These are phyloP conservation scores for Calamus simplicifolius DNA, from an alignment of 176 grass and related monocot genomes.

Conservation along the genomic window DNA sequence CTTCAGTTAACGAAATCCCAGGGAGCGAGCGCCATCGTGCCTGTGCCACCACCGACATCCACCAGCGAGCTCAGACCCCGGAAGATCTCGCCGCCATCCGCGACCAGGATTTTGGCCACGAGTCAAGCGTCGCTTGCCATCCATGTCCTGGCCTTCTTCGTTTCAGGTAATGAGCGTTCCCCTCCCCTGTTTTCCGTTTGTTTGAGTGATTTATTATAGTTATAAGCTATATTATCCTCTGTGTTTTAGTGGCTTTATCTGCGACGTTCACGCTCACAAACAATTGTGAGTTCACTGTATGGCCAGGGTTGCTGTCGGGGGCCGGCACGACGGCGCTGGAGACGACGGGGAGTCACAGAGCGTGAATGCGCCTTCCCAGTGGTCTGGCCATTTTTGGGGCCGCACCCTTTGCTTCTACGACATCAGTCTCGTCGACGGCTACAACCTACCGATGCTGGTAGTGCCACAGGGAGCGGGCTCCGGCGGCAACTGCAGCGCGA, in stretches of 20 bases:
- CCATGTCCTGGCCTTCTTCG: too few species aligned
- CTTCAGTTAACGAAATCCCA: too few species aligned
- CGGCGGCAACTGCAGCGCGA: slow-evolving; percentile 5
- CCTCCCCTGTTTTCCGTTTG: too few species aligned
- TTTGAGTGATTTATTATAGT: too few species aligned
- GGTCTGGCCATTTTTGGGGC: slow-evolving; percentile 92
- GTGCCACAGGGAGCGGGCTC: neutral
- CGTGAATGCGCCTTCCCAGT: slow-evolving; percentile 39
- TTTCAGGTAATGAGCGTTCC: too few species aligned
- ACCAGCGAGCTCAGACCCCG: too few species aligned
- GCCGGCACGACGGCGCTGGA: slow-evolving; percentile 53
- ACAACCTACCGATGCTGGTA: slow-evolving; percentile 5
- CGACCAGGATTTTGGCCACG: too few species aligned
- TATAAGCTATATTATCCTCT: too few species aligned
- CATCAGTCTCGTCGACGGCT: neutral
- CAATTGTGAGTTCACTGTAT: slow-evolving; percentile 75
- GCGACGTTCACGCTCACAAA: slow-evolving; percentile 79
- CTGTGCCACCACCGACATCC: too few species aligned
- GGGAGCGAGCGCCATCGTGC: too few species aligned
- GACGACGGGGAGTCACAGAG: slow-evolving; percentile 50
- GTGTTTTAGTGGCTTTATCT: slow-evolving; percentile 37
- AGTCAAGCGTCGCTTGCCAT: too few species aligned
- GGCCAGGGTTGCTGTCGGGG: slow-evolving; percentile 77
- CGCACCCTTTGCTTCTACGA: slow-evolving; percentile 53
- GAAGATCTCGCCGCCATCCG: too few species aligned